Base-by-base conservation (phyloP, 345 rosid species). In the Eucalyptus cladocalyx region DNA sequence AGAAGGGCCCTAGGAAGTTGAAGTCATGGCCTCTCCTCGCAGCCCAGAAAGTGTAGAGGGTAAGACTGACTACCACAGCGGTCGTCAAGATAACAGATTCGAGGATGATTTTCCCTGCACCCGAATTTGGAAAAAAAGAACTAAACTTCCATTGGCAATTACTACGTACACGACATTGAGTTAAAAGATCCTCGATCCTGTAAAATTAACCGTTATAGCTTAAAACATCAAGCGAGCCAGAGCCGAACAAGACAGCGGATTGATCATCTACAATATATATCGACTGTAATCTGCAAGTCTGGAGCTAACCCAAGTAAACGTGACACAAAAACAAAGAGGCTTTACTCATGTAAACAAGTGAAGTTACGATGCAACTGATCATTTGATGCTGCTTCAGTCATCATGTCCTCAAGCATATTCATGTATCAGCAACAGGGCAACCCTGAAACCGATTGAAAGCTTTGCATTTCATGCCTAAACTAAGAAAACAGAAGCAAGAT, bases 21-120 rank as follows among this genome's bases (percentile, higher is more conserved):
- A 94, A 94, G 87, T 94, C 94, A 42, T 93, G 87, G 72, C 94
- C 95, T 90, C 89, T 93, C 89, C 89, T 89, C 7, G 92, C 94
- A 12, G 95, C 94, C 95, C 94, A 93, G 92, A 93, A 94, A 21
- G 94, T 93, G 91, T 93, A 94, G 6, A 93, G 49, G 16, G 94
- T 94, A 30, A 94, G 94, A 49, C 94, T 91, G 48, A 93, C 53
- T 17, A 94, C 94, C 88, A 94, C 93, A 15, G 54, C 92, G 6
- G 90, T 24, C 1, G 94, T 94, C 88, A 93, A 80, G n/a, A 94
- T 91, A 15, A 72, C 93, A 87, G 99, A 80, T 90, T 97, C 98
- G 47, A 97, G 92, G 89, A 97, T 95, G 7, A 97, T 93, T 90
- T 95, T 96, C 67, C 99, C 99, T 97, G 96, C 89, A 72, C 69